Evolutionary conservation across 2,329 filamentous ascomycete genomes (phyloP).

Genomic region (Fusarium metavorans): DNA sequence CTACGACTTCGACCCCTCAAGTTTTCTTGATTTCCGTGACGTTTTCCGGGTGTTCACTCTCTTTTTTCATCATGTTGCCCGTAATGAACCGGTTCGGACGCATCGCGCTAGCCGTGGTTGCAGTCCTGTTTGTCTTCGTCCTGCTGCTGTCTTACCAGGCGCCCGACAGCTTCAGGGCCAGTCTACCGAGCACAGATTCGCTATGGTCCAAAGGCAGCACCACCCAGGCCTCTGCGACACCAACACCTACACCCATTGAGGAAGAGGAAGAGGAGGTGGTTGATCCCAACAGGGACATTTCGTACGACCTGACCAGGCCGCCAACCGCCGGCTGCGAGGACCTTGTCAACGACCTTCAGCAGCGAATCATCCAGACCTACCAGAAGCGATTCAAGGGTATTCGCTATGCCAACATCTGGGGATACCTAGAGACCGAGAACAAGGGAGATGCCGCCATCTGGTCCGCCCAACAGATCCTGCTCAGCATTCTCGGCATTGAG

Average conservation of each 20-base stretch:
- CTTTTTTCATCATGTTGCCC: conserved; percentile 35
- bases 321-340: conserved; percentile 38
- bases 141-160: conserved; percentile 37
- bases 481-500: conserved; percentile 44
- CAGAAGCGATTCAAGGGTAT: conserved; percentile 41
- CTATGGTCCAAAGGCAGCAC: conserved; percentile 34
- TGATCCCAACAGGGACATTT: conserved; percentile 35
- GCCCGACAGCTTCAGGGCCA: conserved; percentile 31
- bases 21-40: conserved; percentile 15
- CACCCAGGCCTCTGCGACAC: conserved; percentile 18
- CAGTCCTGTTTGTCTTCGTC: conserved; percentile 35
- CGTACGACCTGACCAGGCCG: conserved; percentile 39
- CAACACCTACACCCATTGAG: conserved; percentile 26
- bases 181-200: conserved; percentile 34
- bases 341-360: conserved; percentile 44
- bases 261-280: conserved; percentile 26
- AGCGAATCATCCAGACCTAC: conserved; percentile 43
- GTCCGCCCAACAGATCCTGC: conserved; percentile 44
- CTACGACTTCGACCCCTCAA: neutral
- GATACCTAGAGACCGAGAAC: conserved; percentile 46
- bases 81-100: conserved; percentile 37
- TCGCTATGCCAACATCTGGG: conserved; percentile 45
- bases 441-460: conserved; percentile 46
- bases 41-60: conserved; percentile 26
- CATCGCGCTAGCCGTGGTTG: conserved; percentile 43